Evolutionary conservation across 108 stramenopile species (phyloP).

Genomic region (Nannochloropsis salina): DNA sequence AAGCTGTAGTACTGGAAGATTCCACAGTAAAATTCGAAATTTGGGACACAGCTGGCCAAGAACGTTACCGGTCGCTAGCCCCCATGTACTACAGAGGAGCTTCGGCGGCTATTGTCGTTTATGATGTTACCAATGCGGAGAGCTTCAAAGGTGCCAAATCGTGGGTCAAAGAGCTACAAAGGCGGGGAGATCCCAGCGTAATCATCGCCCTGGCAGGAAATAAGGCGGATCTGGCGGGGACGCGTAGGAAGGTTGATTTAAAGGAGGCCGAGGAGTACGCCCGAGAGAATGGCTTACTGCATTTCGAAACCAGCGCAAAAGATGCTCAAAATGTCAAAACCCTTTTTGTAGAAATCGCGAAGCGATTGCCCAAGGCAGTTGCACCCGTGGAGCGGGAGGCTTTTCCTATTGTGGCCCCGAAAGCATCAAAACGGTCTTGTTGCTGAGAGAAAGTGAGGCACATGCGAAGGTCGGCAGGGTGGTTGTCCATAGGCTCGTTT

Average conservation of each 20-base stretch:
- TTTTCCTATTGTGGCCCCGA: slow-evolving; percentile 80
- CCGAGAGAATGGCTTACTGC: slow-evolving; percentile 80
- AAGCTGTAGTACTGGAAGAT: slow-evolving; percentile 84
- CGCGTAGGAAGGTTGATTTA: slow-evolving; percentile 56
- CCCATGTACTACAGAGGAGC: slow-evolving; percentile 87
- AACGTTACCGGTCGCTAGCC: slow-evolving; percentile 67
- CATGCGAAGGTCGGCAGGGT: too few species aligned
- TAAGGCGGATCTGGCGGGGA: slow-evolving; percentile 51
- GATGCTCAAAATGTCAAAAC: slow-evolving; percentile 85
- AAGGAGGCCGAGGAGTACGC: slow-evolving; percentile 89
- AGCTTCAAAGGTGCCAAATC: slow-evolving; percentile 65
- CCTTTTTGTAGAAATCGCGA: slow-evolving; percentile 63
- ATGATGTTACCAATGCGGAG: slow-evolving; percentile 91
- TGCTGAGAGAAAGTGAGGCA: slow-evolving; percentile 56
- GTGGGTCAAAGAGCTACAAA: slow-evolving; percentile 97
- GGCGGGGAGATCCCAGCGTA: slow-evolving; percentile 92
- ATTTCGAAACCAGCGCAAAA: slow-evolving; percentile 93
- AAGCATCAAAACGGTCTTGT: slow-evolving; percentile 70
- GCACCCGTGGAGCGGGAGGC: slow-evolving; percentile 84
- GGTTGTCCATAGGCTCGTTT: too few species aligned
- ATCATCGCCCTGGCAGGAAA: slow-evolving; percentile 92
- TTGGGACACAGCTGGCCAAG: slow-evolving; percentile 72
- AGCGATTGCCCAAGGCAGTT: slow-evolving; percentile 80
- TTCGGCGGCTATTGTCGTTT: slow-evolving; percentile 86
- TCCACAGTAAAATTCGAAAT: slow-evolving; percentile 97